Evolutionary conservation across 768 basidiomycete genomes (phyloP).

Genomic region (Coprinopsis strossmayeri): DNA sequence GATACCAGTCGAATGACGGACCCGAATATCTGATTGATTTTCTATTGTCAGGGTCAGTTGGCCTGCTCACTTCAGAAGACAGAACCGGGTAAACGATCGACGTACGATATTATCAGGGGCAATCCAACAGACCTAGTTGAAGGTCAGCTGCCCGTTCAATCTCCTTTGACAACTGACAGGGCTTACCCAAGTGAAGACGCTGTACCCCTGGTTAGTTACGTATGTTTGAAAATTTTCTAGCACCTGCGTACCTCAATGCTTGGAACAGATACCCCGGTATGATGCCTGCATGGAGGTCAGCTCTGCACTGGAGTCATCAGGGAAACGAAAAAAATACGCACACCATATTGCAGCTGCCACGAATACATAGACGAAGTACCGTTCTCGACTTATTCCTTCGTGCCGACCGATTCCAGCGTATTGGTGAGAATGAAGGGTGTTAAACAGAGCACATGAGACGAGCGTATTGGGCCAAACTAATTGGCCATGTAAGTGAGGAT

Average conservation of each 20-base stretch:
- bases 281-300: constrained; percentile 32
- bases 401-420: constrained; percentile 49
- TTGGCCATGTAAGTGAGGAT: not conserved
- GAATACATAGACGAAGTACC: constrained; percentile 54
- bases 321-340: constrained; percentile 17
- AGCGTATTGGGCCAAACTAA: constrained; percentile 70
- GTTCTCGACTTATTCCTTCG: constrained; percentile 50
- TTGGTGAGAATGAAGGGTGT: constrained; percentile 61
- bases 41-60: constrained; percentile 27
- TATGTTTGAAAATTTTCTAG: not conserved
- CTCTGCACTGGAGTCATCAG: not conserved
- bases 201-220: constrained; percentile 12
- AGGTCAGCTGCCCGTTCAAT: constrained; percentile 10
- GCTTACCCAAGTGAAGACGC: constrained; percentile 44
- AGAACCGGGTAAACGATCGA: constrained; percentile 10
- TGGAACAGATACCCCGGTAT: constrained; percentile 60
- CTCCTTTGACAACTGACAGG: not conserved
- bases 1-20: constrained; percentile 14
- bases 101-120: constrained; percentile 50
- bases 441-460: constrained; percentile 65
- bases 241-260: constrained; percentile 37
- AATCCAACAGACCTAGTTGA: constrained; percentile 54
- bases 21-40: constrained; percentile 56
- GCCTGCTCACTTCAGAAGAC: constrained; percentile 1
- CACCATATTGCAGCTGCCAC: constrained; percentile 39